These are phyloP conservation scores for Backusella morwellensis DNA, from an alignment of 192 early-diverging fungal genomes.

Conservation along the genomic window DNA sequence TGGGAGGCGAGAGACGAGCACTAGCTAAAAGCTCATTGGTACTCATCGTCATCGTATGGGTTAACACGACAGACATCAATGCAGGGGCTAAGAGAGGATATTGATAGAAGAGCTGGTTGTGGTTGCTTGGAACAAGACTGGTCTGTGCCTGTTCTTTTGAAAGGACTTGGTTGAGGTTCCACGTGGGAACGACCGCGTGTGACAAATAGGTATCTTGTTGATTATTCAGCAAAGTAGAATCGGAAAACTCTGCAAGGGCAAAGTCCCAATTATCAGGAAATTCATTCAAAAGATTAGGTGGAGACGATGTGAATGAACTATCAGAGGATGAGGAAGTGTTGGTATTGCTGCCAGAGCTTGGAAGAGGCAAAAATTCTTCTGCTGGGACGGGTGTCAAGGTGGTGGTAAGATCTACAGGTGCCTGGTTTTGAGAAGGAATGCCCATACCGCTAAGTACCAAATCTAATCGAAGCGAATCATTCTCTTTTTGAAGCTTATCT, in stretches of 20 bases:
- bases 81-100: slow-evolving; percentile 32
- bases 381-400: neutral
- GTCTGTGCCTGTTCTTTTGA: neutral
- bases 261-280: slow-evolving; percentile 13
- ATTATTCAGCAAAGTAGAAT: neutral
- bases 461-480: slow-evolving; percentile 26
- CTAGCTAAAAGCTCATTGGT: slow-evolving; percentile 13
- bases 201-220: slow-evolving; percentile 16
- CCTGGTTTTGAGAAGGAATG: neutral
- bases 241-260: neutral
- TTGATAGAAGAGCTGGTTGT: slow-evolving; percentile 9
- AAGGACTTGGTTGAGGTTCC: slow-evolving; percentile 16
- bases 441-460: slow-evolving; percentile 6
- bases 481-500: slow-evolving; percentile 23
- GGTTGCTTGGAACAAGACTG: neutral
- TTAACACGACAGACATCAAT: slow-evolving; percentile 32
- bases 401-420: neutral
- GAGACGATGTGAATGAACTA: neutral
- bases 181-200: slow-evolving; percentile 20
- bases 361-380: neutral
- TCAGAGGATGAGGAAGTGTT: slow-evolving; percentile 1
- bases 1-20: neutral
- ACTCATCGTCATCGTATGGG: slow-evolving; percentile 26
- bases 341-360: neutral
- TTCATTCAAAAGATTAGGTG: slow-evolving; percentile 1